phyloP scores from a whole-genome alignment of 352 stramenopile species.

The Phytophthora tubulina region DNA sequence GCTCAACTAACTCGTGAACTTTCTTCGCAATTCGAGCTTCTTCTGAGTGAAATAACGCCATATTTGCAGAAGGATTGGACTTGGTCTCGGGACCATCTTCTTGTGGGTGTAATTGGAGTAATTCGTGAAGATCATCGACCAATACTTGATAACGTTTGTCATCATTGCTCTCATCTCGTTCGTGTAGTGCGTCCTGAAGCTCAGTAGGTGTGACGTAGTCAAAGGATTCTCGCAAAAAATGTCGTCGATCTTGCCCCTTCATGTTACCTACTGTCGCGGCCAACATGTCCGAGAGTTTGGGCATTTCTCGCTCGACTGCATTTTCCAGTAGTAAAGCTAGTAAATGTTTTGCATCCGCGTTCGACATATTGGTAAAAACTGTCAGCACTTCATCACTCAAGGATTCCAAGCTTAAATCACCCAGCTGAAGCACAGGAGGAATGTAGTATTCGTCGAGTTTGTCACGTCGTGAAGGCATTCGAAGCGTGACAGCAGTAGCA shows the following conservation, averaged over 20 bases:
- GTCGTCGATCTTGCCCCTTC: slow-evolving; percentile 45
- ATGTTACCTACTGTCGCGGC: slow-evolving; percentile 59
- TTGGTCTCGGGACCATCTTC: not conserved
- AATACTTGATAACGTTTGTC: slow-evolving; percentile 64
- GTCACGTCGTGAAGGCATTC: slow-evolving; percentile 19
- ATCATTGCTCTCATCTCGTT: slow-evolving; percentile 65
- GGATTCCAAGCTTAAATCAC: slow-evolving; percentile 59
- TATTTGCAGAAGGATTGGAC: not conserved
- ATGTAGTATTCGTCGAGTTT: slow-evolving; percentile 33
- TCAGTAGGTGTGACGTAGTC: slow-evolving; percentile 56
- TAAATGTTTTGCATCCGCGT: slow-evolving; percentile 50
- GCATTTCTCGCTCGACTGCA: slow-evolving; percentile 46
- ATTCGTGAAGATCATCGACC: slow-evolving; percentile 60
- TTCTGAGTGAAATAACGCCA: slow-evolving; percentile 59
- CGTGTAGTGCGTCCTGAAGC: slow-evolving; percentile 59
- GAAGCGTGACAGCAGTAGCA: slow-evolving; percentile 3
- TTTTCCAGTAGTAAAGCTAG: slow-evolving; percentile 53
- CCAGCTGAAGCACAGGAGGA: slow-evolving; percentile 39
- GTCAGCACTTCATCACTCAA: slow-evolving; percentile 55
- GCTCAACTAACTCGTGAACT: slow-evolving; percentile 64
- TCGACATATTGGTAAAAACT: slow-evolving; percentile 53
- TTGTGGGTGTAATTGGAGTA: slow-evolving; percentile 31
- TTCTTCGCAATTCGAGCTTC: slow-evolving; percentile 60
- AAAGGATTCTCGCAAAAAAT: slow-evolving; percentile 74
- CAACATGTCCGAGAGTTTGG: slow-evolving; percentile 49